Percentiles rank a stretch among this genome's conserved stretches.
Conservation (phyloP, 768 basidiomycete genomes). For the Pulveroboletus frians region DNA sequence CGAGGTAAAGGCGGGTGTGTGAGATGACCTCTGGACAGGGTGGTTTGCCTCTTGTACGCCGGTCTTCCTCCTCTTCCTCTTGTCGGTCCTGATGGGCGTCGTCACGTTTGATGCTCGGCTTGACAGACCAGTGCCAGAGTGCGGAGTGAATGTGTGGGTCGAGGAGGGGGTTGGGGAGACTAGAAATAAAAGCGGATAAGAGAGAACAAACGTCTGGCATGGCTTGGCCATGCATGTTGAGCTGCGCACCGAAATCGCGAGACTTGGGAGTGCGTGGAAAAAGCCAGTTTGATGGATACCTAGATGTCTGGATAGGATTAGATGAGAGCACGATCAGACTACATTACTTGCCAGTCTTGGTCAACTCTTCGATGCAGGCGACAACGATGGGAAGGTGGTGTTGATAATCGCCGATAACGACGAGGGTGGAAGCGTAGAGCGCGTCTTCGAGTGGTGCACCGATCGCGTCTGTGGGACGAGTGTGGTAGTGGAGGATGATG, state of each 20-base stretch:
- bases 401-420: conserved; percentile 34
- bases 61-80: conserved; percentile 31
- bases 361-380: conserved; percentile 43
- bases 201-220: conserved; percentile 43
- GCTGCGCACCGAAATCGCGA: conserved; percentile 18
- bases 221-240: conserved; percentile 31
- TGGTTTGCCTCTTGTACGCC: conserved; percentile 24
- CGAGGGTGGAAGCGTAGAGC: conserved; percentile 29
- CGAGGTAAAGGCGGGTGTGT: conserved; percentile 14
- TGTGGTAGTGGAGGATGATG: neutral
- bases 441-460: conserved; percentile 34
- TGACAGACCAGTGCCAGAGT: conserved; percentile 42
- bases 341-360: conserved; percentile 35
- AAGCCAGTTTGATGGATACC: conserved; percentile 41
- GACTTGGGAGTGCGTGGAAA: conserved; percentile 39
- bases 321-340: neutral
- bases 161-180: conserved; percentile 44
- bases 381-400: conserved; percentile 39
- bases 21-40: conserved; percentile 10
- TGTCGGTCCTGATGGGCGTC: conserved; percentile 27
- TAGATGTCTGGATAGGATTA: conserved; percentile 9
- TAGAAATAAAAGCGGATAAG: conserved; percentile 43
- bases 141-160: conserved; percentile 37
- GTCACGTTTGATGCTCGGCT: conserved; percentile 36
- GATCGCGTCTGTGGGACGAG: conserved; percentile 29